These are phyloP conservation scores for Dentipellis fragilis DNA, from an alignment of 768 basidiomycete species.

Conservation along the genomic window DNA sequence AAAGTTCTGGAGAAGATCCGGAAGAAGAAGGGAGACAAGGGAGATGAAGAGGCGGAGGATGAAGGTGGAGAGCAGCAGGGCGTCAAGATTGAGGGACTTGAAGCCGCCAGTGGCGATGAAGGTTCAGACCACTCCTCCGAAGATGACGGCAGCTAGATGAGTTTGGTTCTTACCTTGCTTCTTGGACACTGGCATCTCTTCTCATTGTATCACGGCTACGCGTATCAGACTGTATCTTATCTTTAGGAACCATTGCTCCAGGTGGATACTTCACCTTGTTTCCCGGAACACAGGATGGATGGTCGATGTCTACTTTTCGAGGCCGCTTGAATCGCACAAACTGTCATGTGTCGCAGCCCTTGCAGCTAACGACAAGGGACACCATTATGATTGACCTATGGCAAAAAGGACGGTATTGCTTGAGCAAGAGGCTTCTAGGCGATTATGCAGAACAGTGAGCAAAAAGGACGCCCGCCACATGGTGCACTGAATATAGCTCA, in stretches of 20 bases:
- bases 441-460: too few relatives aligned
- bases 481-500: too few relatives aligned
- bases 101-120: slow-evolving; percentile 19
- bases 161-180: background rate
- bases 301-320: background rate
- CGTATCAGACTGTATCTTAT: too few relatives aligned
- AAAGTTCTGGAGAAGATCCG: slow-evolving; percentile 86
- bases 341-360: background rate
- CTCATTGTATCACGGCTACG: background rate
- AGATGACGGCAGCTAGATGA: slow-evolving; percentile 31
- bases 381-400: too few relatives aligned
- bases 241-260: too few relatives aligned
- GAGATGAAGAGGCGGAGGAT: slow-evolving; percentile 37
- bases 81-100: slow-evolving; percentile 21
- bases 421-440: too few relatives aligned
- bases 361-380: too few relatives aligned
- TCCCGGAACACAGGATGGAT: background rate
- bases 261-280: background rate
- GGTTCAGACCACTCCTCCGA: slow-evolving; percentile 12
- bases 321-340: background rate
- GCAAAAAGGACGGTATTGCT: too few relatives aligned
- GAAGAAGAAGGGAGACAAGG: slow-evolving; percentile 54
- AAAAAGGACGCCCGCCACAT: too few relatives aligned
- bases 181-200: background rate
- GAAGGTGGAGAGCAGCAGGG: slow-evolving; percentile 23